Conservation (phyloP, 225 moss, liverwort and hornwort genomes). For the Marchantia polymorpha region DNA sequence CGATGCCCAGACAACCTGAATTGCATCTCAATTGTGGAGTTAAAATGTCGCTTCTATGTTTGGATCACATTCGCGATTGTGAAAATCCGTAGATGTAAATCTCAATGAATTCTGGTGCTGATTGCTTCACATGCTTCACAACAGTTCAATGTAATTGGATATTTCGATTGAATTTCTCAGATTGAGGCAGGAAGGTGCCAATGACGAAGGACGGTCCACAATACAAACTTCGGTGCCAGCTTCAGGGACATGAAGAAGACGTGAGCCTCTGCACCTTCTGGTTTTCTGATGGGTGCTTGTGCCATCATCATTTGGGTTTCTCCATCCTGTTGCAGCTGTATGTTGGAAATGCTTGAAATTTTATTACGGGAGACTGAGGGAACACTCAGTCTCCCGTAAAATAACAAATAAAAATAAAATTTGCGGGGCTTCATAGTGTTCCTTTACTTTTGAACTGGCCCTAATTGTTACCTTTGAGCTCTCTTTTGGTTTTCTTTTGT, state of each 20-base stretch:
- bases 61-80: too few relatives aligned
- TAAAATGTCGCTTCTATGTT: too few relatives aligned
- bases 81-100: too few relatives aligned
- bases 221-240: constrained; percentile 87
- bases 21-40: background rate
- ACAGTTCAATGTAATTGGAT: background rate
- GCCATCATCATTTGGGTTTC: background rate
- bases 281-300: background rate
- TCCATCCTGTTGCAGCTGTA: background rate
- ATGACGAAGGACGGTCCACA: constrained; percentile 61
- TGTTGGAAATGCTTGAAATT: background rate
- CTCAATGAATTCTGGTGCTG: background rate
- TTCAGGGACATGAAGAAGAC: constrained; percentile 93
- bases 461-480: background rate
- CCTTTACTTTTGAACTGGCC: background rate
- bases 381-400: too few relatives aligned
- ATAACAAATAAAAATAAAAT: too few relatives aligned
- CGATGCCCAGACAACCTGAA: background rate
- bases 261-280: constrained; percentile 41
- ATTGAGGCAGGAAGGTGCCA: constrained; percentile 2
- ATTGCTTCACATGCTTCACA: background rate
- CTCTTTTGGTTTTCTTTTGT: background rate
- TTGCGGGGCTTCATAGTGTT: too few relatives aligned
- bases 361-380: too few relatives aligned
- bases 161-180: background rate